Conservation (phyloP, 2,329 filamentous ascomycete genomes). For the Fusarium nurragi region DNA sequence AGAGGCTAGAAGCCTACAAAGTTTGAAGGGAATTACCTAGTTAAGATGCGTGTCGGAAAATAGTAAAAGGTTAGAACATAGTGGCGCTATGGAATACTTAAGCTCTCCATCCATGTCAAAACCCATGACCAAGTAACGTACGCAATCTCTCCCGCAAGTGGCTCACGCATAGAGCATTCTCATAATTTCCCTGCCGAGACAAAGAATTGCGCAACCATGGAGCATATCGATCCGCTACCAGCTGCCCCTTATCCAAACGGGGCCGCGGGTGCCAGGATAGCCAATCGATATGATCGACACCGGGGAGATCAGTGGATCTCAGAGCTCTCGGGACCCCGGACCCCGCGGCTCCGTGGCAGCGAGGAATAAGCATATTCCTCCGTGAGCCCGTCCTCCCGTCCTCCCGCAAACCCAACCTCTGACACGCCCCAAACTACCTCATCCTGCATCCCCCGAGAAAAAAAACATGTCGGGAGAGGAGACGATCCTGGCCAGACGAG, state of each 20-base stretch:
- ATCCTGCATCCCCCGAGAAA: background rate
- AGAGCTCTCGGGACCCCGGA: conserved; percentile 1
- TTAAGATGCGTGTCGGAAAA: background rate
- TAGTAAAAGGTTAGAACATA: background rate
- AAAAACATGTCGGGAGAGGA: conserved; percentile 24
- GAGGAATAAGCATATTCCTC: conserved; percentile 13
- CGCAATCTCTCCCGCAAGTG: background rate
- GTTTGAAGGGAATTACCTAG: background rate
- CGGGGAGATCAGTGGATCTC: background rate
- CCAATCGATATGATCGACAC: conserved; percentile 10
- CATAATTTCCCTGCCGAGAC: background rate
- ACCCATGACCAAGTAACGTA: background rate
- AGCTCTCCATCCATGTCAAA: background rate
- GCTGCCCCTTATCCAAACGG: background rate
- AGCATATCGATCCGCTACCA: background rate
- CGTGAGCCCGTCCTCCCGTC: conserved; percentile 9
- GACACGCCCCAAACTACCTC: background rate
- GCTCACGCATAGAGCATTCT: no score
- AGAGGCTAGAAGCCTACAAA: background rate
- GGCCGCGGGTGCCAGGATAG: background rate
- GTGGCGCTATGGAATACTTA: conserved; percentile 2
- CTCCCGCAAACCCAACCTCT: background rate
- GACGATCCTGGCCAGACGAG: conserved; percentile 24
- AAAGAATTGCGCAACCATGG: background rate
- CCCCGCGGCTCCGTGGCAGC: conserved; percentile 28